A percentile compares a stretch with the other conserved stretches of the same genome.
Conservation (phyloP, 2,329 filamentous ascomycete genomes). For the Daldinia sp. region DNA sequence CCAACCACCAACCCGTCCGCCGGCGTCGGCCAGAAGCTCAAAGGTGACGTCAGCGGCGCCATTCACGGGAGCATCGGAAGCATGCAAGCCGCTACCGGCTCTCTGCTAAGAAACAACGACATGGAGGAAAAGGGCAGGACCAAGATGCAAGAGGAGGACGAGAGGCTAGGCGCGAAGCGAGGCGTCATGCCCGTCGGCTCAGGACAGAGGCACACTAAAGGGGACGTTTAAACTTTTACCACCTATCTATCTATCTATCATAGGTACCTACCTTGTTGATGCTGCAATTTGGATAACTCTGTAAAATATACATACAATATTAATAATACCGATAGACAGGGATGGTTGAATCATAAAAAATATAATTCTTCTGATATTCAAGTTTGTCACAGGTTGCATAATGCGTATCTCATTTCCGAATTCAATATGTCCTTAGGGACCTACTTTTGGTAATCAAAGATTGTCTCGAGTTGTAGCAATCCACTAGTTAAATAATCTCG, state of each 20-base stretch:
- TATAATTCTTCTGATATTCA: too few species aligned
- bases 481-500: too few species aligned
- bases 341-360: too few species aligned
- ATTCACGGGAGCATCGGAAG: slow-evolving; percentile 35
- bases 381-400: too few species aligned
- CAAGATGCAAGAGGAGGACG: slow-evolving; percentile 42
- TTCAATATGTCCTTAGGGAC: too few species aligned
- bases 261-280: too few species aligned
- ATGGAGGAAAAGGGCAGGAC: slow-evolving; percentile 37
- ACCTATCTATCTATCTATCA: too few species aligned
- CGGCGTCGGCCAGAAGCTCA: slow-evolving; percentile 39
- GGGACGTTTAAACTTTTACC: neutral
- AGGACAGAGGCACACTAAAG: slow-evolving; percentile 23
- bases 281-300: neutral
- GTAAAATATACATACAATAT: neutral
- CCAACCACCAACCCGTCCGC: slow-evolving; percentile 35
- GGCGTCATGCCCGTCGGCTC: slow-evolving; percentile 39
- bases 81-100: slow-evolving; percentile 36
- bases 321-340: too few species aligned
- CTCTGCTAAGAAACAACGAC: slow-evolving; percentile 33
- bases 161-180: slow-evolving; percentile 38
- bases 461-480: too few species aligned
- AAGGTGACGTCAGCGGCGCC: slow-evolving; percentile 39
- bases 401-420: too few species aligned
- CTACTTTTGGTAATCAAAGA: too few species aligned